These are phyloP conservation scores for Mycena amicta DNA, from an alignment of 768 basidiomycete genomes.

Conservation along the genomic window DNA sequence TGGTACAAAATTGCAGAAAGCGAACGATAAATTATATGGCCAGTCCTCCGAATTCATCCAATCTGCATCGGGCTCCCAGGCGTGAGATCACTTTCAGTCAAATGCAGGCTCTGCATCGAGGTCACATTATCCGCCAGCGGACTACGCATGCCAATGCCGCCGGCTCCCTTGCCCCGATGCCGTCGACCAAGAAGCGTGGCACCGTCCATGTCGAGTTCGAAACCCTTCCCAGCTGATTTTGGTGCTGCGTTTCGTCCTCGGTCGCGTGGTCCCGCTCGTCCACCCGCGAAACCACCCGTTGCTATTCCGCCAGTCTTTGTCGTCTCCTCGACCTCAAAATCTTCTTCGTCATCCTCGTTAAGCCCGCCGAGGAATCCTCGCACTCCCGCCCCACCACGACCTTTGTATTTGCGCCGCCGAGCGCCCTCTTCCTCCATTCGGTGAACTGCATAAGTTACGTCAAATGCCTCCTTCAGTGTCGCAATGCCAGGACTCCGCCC, in stretches of 20 bases:
- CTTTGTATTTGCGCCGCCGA: conserved; percentile 78
- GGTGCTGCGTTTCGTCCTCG: conserved; percentile 11
- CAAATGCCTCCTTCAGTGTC: conserved; percentile 96
- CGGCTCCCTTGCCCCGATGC: conserved; percentile 42
- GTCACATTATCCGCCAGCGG: conserved; percentile 36
- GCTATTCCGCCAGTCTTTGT: conserved; percentile 33
- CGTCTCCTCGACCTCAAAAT: conserved; percentile 48
- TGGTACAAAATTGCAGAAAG: conserved; percentile 4
- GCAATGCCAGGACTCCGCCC: conserved; percentile 91
- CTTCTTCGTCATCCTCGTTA: conserved; percentile 91
- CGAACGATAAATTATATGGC: neutral
- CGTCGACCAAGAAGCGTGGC: conserved; percentile 85
- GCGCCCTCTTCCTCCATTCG: conserved; percentile 99
- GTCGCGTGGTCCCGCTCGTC: conserved; percentile 35
- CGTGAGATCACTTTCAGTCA: conserved; percentile 22
- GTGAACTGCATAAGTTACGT: conserved; percentile 98
- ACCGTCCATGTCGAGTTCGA: conserved; percentile 85
- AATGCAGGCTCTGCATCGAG: conserved; percentile 29
- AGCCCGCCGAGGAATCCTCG: conserved; percentile 81
- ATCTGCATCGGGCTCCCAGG: conserved; percentile 30
- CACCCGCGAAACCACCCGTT: conserved; percentile 30
- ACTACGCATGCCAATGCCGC: conserved; percentile 31
- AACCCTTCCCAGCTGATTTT: conserved; percentile 36
- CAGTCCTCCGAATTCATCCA: conserved; percentile 10
- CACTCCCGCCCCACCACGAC: conserved; percentile 73